phyloP scores from a whole-genome alignment of 345 rosid genomes.

The Streptanthus diversifolius region DNA sequence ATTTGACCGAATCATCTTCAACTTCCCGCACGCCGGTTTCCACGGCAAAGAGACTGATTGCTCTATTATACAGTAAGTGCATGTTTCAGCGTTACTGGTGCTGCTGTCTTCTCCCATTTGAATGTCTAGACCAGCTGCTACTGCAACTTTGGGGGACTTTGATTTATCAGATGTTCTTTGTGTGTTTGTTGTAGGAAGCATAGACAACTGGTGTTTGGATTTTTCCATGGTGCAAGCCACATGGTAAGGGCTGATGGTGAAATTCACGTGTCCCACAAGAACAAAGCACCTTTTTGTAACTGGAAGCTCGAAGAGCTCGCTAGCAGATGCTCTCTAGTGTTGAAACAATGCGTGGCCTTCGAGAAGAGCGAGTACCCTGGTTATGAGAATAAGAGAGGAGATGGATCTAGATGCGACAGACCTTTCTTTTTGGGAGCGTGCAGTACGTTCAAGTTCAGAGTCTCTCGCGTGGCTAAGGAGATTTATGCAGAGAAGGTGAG shows the following conservation, averaged over 20 bases:
- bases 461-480: constrained; percentile 23
- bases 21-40: constrained; percentile 72
- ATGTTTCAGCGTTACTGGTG: neutral
- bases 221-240: constrained; percentile 43
- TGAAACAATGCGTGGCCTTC: constrained; percentile 30
- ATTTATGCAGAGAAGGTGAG: constrained; percentile 22
- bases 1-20: constrained; percentile 50
- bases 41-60: constrained; percentile 28
- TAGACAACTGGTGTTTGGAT: constrained; percentile 38
- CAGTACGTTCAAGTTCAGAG: constrained; percentile 47
- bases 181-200: constrained; percentile 42
- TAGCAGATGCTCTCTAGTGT: constrained; percentile 28
- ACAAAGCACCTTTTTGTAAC: constrained; percentile 38
- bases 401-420: constrained; percentile 43
- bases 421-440: constrained; percentile 49
- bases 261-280: constrained; percentile 61
- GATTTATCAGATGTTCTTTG: neutral
- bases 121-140: neutral
- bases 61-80: constrained; percentile 36
- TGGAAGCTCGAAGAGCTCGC: constrained; percentile 62
- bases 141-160: neutral
- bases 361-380: constrained; percentile 44
- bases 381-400: constrained; percentile 52
- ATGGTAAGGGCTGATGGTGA: constrained; percentile 46
- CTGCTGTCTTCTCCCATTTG: neutral